Conservation (phyloP, 306 rosid genomes). For the Cotoneaster glaucophyllus region DNA sequence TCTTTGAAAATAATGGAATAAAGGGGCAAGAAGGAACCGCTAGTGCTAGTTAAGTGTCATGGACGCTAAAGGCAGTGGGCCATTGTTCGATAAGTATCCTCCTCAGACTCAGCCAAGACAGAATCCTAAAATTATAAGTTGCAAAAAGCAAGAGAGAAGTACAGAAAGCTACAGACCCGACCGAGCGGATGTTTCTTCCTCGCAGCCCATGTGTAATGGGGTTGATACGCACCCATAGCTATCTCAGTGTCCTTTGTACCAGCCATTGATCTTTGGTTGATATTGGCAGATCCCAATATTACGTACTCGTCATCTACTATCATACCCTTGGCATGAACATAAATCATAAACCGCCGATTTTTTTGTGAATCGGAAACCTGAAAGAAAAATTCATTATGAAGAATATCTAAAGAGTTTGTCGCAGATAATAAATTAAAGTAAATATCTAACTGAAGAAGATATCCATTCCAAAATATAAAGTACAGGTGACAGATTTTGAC, state of each 20-base stretch:
- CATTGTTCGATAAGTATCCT: not conserved
- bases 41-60: not conserved
- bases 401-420: conserved; percentile 2
- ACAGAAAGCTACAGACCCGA: conserved; percentile 49
- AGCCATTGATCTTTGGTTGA: conserved; percentile 96
- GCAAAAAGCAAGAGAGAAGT: not conserved
- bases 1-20: not conserved
- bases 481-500: not conserved
- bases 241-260: conserved; percentile 96
- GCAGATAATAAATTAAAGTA: not conserved
- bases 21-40: not conserved
- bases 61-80: not conserved
- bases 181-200: conserved; percentile 61
- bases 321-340: conserved; percentile 97
- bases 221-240: conserved; percentile 96
- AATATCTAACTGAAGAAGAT: not conserved
- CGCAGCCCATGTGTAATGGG: conserved; percentile 67
- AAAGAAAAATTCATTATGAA: conserved; percentile 6
- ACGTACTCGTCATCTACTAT: conserved; percentile 84
- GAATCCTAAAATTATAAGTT: not conserved
- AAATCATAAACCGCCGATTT: conserved; percentile 69
- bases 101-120: conserved; percentile 2
- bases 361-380: conserved; percentile 48
- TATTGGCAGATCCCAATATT: conserved; percentile 87
- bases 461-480: not conserved